A percentile compares a stretch with the other conserved stretches of the same genome.
Evolutionary conservation across 2,329 filamentous ascomycete species (phyloP).

Genomic region (Pleomassaria siparia): DNA sequence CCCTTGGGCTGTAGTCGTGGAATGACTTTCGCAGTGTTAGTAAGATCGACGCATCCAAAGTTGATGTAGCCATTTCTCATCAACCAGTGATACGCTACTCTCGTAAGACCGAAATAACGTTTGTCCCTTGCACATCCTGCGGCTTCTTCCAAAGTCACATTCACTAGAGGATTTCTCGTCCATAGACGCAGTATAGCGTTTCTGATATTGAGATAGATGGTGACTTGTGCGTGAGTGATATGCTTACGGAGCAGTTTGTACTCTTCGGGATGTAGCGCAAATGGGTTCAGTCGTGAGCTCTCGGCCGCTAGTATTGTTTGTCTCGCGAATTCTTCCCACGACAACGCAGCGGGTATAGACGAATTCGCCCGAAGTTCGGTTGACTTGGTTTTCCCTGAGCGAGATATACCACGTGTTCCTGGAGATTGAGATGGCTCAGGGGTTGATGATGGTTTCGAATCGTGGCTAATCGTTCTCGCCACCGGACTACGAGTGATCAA

Average conservation of each 20-base stretch:
- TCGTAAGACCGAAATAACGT: constrained; percentile 86
- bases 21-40: constrained; percentile 44
- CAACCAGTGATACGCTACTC: constrained; percentile 90
- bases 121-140: constrained; percentile 85
- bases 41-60: constrained; percentile 84
- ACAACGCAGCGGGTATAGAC: constrained; percentile 77
- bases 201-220: constrained; percentile 91
- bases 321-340: constrained; percentile 77
- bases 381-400: constrained; percentile 23
- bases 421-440: constrained; percentile 32
- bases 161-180: constrained; percentile 81
- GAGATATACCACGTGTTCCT: constrained; percentile 19
- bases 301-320: constrained; percentile 91
- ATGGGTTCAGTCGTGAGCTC: constrained; percentile 85
- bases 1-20: constrained; percentile 45
- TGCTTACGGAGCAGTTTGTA: constrained; percentile 78
- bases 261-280: constrained; percentile 81
- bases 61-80: constrained; percentile 92
- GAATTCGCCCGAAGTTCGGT: constrained; percentile 61
- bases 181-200: constrained; percentile 92
- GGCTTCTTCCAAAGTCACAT: constrained; percentile 81
- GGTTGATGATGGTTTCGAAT: constrained; percentile 33
- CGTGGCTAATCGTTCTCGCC: constrained; percentile 22
- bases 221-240: constrained; percentile 86
- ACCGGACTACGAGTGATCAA: constrained; percentile 19